These are phyloP conservation scores for Talaromyces rugulosus DNA, from an alignment of 2,329 filamentous ascomycete species.

Conservation along the genomic window DNA sequence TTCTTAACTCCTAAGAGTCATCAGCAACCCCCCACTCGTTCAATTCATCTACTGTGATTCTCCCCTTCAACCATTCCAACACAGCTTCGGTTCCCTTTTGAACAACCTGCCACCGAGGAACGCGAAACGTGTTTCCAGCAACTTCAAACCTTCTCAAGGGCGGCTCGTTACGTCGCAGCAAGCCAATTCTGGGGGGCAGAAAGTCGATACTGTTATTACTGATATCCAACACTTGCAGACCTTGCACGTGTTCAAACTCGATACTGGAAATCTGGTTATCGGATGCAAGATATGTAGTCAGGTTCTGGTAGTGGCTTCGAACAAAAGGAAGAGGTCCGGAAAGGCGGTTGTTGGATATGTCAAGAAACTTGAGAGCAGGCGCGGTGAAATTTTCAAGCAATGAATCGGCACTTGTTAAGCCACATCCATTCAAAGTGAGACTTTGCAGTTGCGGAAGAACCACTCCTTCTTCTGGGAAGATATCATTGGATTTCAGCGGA, in stretches of 20 bases:
- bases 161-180: constrained; percentile 54
- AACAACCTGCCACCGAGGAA: constrained; percentile 77
- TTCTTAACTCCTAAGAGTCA: constrained; percentile 6
- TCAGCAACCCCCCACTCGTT: constrained; percentile 32
- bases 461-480: constrained; percentile 62
- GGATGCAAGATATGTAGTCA: constrained; percentile 66
- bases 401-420: constrained; percentile 65
- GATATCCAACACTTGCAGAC: constrained; percentile 71
- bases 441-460: constrained; percentile 71
- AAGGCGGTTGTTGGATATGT: constrained; percentile 80
- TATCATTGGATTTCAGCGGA: constrained; percentile 60
- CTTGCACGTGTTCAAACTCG: constrained; percentile 67
- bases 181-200: constrained; percentile 73
- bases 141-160: constrained; percentile 68
- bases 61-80: constrained; percentile 72
- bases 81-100: constrained; percentile 84
- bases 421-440: constrained; percentile 70
- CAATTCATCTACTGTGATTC: constrained; percentile 56
- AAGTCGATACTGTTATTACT: constrained; percentile 82
- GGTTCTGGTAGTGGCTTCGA: constrained; percentile 62
- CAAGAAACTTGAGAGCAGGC: constrained; percentile 69
- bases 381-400: constrained; percentile 66
- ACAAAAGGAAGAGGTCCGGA: constrained; percentile 62
- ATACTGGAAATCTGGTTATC: constrained; percentile 77
- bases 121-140: constrained; percentile 79